Evolutionary conservation across 2,329 filamentous ascomycete species (phyloP).

Genomic region (Tolypocladium nubicola): DNA sequence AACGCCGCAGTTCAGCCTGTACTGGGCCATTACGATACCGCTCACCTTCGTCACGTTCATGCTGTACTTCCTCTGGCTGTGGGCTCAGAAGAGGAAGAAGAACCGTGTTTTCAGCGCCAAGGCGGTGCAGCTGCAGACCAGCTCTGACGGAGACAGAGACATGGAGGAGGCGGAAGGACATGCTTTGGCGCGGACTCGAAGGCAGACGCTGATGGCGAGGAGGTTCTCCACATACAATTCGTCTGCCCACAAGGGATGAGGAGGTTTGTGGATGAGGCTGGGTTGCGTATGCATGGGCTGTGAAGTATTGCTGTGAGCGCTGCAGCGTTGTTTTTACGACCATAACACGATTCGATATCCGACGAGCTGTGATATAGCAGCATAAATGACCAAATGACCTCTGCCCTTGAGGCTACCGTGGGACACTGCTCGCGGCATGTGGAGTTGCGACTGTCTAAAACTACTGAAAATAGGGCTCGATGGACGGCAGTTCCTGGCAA

Average conservation of each 20-base stretch:
- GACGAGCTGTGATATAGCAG: no score
- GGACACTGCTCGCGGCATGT: background rate
- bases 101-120: slow-evolving; percentile 4
- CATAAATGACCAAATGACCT: no score
- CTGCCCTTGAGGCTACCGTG: background rate
- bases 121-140: background rate
- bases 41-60: slow-evolving; percentile 23
- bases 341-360: no score
- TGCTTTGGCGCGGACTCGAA: slow-evolving; percentile 1
- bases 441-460: background rate
- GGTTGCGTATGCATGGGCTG: background rate
- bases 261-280: background rate
- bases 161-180: background rate
- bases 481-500: background rate
- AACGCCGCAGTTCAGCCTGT: slow-evolving; percentile 26
- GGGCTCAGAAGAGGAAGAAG: slow-evolving; percentile 15
- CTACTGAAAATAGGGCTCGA: background rate
- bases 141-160: background rate
- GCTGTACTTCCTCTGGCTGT: slow-evolving; percentile 23
- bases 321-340: background rate
- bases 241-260: background rate
- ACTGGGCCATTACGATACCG: slow-evolving; percentile 29
- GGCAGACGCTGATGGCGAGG: background rate
- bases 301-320: background rate
- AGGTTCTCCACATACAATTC: background rate